Evolutionary conservation across 2,329 filamentous ascomycete genomes (phyloP).

Genomic region (Aspergillus sojae): DNA sequence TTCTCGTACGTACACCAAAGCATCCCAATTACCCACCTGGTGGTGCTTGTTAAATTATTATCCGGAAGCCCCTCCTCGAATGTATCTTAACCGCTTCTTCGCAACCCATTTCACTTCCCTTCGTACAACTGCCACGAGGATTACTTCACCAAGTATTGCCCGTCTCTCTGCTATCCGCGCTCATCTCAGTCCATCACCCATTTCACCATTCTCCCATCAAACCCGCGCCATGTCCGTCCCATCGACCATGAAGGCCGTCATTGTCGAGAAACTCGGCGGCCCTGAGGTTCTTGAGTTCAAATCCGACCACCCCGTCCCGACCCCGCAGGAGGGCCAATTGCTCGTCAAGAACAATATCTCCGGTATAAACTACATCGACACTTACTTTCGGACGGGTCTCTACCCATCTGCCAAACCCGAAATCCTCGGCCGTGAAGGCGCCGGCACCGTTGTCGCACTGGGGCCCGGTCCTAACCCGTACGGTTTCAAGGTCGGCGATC

Average conservation of each 20-base stretch:
- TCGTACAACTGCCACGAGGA: slow-evolving; percentile 5
- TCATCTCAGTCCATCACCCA: slow-evolving; percentile 1
- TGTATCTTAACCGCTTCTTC: slow-evolving; percentile 10
- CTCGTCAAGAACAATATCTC: slow-evolving; percentile 79
- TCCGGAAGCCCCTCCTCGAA: slow-evolving; percentile 5
- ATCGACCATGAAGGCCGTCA: slow-evolving; percentile 71
- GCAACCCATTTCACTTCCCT: slow-evolving; percentile 3
- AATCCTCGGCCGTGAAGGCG: slow-evolving; percentile 77
- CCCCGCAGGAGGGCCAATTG: slow-evolving; percentile 68
- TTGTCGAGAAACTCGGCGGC: slow-evolving; percentile 72
- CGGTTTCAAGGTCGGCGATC: slow-evolving; percentile 66
- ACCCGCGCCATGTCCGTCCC: slow-evolving; percentile 55
- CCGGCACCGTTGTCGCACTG: slow-evolving; percentile 68
- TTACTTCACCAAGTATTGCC: background rate
- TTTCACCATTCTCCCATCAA: slow-evolving; percentile 19
- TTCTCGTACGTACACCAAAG: background rate
- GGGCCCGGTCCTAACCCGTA: slow-evolving; percentile 55
- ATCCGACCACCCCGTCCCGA: slow-evolving; percentile 71
- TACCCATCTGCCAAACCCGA: slow-evolving; percentile 74
- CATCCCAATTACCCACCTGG: background rate
- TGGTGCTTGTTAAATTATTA: slow-evolving; percentile 4
- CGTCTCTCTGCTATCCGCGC: slow-evolving; percentile 18
- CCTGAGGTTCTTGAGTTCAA: slow-evolving; percentile 72
- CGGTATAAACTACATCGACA: slow-evolving; percentile 90
- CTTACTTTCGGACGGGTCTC: slow-evolving; percentile 83